Conservation (phyloP, 2,329 filamentous ascomycete genomes). For the Onygena corvina region DNA sequence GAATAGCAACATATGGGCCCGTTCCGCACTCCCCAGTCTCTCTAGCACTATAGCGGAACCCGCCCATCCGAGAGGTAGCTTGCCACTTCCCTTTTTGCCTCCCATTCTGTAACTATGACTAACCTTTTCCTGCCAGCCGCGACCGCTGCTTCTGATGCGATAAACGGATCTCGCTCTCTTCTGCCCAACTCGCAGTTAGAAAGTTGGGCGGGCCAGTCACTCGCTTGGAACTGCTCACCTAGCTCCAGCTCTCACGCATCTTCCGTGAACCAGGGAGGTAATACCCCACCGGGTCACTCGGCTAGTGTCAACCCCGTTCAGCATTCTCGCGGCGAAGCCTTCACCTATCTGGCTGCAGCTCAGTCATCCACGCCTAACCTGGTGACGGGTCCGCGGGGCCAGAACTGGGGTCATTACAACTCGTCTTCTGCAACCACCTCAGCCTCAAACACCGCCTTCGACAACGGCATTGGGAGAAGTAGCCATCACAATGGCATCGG, state of each 20-base stretch:
- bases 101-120: not conserved
- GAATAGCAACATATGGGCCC: constrained; percentile 44
- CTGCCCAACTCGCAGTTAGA: constrained; percentile 58
- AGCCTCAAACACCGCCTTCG: not conserved
- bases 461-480: not conserved
- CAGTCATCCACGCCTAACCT: not conserved
- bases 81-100: not conserved
- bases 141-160: not conserved
- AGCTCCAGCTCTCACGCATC: not conserved
- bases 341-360: not conserved
- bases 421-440: not conserved
- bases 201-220: constrained; percentile 41
- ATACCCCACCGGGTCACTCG: not conserved
- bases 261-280: not conserved
- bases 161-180: constrained; percentile 54
- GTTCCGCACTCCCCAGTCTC: constrained; percentile 17
- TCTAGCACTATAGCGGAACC: not conserved
- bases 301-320: not conserved
- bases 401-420: not conserved
- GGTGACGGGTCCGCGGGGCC: not conserved
- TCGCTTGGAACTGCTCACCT: constrained; percentile 41
- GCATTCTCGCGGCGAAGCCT: not conserved
- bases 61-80: constrained; percentile 1
- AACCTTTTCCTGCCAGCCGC: not conserved
- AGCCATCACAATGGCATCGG: not conserved